Conservation (phyloP, 495 filamentous ascomycete genomes). For the Pseudotulostoma volvatum region DNA sequence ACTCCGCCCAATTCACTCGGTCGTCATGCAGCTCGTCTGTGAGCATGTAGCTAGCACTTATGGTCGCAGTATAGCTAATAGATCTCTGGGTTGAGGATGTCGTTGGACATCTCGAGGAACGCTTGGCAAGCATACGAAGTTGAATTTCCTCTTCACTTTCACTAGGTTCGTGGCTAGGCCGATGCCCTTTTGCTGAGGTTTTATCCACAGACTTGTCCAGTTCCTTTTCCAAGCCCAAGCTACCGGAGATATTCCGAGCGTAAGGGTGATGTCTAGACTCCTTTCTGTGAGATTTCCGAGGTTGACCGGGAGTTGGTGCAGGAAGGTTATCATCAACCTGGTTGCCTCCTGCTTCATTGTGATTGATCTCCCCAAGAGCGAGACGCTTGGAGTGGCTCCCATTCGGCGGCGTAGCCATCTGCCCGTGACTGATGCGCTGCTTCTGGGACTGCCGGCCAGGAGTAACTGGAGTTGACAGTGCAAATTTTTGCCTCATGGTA, state of each 20-base stretch:
- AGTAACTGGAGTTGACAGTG: slow-evolving; percentile 52
- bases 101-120: slow-evolving; percentile 33
- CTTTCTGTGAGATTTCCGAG: slow-evolving; percentile 64
- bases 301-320: slow-evolving; percentile 89
- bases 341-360: slow-evolving; percentile 44
- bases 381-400: slow-evolving; percentile 55
- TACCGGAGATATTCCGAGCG: slow-evolving; percentile 28
- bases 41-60: slow-evolving; percentile 29
- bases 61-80: slow-evolving; percentile 31
- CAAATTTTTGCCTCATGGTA: slow-evolving; percentile 50
- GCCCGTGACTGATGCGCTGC: slow-evolving; percentile 38
- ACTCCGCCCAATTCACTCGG: slow-evolving; percentile 30
- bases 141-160: slow-evolving; percentile 70
- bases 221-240: slow-evolving; percentile 20
- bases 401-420: slow-evolving; percentile 70
- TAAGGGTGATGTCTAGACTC: slow-evolving; percentile 41
- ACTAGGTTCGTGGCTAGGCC: slow-evolving; percentile 30
- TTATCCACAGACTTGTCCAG: slow-evolving; percentile 24
- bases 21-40: slow-evolving; percentile 29
- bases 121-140: slow-evolving; percentile 49
- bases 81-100: slow-evolving; percentile 23
- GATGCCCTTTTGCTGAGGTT: slow-evolving; percentile 17
- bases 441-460: slow-evolving; percentile 49
- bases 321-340: slow-evolving; percentile 69
- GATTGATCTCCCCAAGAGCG: slow-evolving; percentile 77